These are phyloP conservation scores for Meyerozyma carpophila DNA, from an alignment of 1,139 yeast species.

Conservation along the genomic window DNA sequence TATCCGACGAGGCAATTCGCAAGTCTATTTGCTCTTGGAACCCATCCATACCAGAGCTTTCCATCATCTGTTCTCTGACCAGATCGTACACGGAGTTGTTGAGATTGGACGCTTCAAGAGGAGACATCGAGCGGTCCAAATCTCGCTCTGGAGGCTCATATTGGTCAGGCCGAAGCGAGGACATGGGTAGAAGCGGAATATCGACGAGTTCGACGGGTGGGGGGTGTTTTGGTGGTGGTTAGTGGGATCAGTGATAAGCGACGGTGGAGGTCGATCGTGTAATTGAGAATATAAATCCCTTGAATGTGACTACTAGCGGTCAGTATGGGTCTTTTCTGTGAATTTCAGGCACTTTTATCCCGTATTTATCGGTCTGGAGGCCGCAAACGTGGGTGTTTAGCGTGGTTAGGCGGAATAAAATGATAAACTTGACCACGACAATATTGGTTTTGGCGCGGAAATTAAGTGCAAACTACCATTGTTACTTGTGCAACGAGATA, in stretches of 20 bases:
- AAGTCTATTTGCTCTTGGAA: slow-evolving; percentile 45
- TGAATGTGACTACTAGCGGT: neutral
- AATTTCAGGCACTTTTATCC: too few relatives aligned
- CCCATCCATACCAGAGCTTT: slow-evolving; percentile 10
- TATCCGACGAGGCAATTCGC: slow-evolving; percentile 55
- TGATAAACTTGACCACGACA: neutral
- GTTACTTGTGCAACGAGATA: neutral
- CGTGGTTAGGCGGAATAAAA: neutral
- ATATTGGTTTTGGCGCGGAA: slow-evolving; percentile 3
- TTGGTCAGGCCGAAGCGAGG: neutral
- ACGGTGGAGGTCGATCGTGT: neutral
- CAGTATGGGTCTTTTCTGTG: neutral
- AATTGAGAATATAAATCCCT: slow-evolving; percentile 1
- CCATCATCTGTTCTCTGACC: slow-evolving; percentile 4
- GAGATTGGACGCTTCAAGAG: slow-evolving; percentile 11
- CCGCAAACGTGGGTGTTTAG: too few relatives aligned
- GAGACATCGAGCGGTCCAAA: slow-evolving; percentile 16
- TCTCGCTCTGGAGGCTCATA: neutral
- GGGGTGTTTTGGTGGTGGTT: neutral
- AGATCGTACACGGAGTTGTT: slow-evolving; percentile 6
- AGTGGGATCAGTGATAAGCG: neutral
- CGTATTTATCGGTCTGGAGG: neutral
- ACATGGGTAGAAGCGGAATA: neutral
- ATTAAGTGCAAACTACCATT: neutral
- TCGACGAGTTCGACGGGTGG: neutral